phyloP scores from a whole-genome alignment of 2,329 filamentous ascomycete species.

The Penicillium oxalicum region DNA sequence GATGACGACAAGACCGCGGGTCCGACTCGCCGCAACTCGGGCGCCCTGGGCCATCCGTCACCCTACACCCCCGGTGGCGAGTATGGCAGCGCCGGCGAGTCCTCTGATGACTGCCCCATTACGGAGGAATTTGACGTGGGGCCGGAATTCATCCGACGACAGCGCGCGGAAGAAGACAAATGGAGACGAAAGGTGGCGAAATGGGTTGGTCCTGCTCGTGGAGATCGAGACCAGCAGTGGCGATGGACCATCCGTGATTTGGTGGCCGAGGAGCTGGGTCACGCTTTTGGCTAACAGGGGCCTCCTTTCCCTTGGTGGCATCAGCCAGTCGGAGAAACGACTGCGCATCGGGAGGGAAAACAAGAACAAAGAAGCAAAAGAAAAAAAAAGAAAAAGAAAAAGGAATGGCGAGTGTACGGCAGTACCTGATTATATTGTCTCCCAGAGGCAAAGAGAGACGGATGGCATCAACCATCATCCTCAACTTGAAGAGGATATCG shows the following conservation, averaged over 20 bases:
- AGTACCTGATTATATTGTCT: no score
- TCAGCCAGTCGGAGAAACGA: no score
- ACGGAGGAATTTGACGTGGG: constrained; percentile 97
- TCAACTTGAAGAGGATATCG: no score
- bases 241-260: constrained; percentile 64
- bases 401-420: no score
- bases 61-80: constrained; percentile 27
- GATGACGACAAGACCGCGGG: constrained; percentile 59
- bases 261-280: constrained; percentile 26
- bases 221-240: constrained; percentile 53
- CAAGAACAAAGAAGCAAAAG: no score
- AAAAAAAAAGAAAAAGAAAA: no score
- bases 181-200: constrained; percentile 84
- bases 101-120: constrained; percentile 70
- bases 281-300: not conserved
- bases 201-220: constrained; percentile 64
- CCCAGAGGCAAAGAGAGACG: no score
- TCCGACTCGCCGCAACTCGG: constrained; percentile 18
- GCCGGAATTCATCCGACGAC: constrained; percentile 82
- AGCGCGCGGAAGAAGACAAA: constrained; percentile 83
- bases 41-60: constrained; percentile 22
- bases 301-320: no score
- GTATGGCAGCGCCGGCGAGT: constrained; percentile 40
- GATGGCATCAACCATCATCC: no score
- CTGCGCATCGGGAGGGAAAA: no score